These are phyloP conservation scores for Scheffersomyces amazonensis DNA, from an alignment of 805 yeast species.

Conservation along the genomic window DNA sequence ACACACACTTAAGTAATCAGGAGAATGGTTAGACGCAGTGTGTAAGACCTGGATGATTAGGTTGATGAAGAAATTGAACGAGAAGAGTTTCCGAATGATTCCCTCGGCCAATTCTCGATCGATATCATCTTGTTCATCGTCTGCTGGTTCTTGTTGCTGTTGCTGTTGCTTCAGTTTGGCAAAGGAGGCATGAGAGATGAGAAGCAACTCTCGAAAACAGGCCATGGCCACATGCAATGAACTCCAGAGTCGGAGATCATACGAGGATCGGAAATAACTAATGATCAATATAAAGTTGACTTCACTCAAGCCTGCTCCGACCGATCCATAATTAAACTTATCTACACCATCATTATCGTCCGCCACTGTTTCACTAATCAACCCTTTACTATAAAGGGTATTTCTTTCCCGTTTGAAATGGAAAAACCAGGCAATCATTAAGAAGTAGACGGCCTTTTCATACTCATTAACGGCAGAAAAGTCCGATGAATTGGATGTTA, in stretches of 20 bases:
- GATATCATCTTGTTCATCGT: slow-evolving; percentile 38
- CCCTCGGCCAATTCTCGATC: slow-evolving; percentile 50
- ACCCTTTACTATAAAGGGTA: neutral
- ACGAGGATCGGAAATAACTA: slow-evolving; percentile 42
- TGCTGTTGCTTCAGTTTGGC: slow-evolving; percentile 14
- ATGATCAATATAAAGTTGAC: slow-evolving; percentile 55
- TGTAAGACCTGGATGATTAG: slow-evolving; percentile 59
- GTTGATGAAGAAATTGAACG: slow-evolving; percentile 57
- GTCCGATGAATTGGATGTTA: slow-evolving; percentile 25
- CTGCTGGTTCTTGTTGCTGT: slow-evolving; percentile 34
- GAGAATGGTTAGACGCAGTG: slow-evolving; percentile 60
- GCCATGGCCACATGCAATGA: slow-evolving; percentile 69
- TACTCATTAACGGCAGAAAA: slow-evolving; percentile 28
- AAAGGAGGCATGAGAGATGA: slow-evolving; percentile 44
- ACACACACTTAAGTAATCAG: slow-evolving; percentile 56
- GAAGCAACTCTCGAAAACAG: slow-evolving; percentile 61
- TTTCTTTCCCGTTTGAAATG: slow-evolving; percentile 50
- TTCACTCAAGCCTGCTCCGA: slow-evolving; percentile 59
- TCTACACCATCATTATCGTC: slow-evolving; percentile 17
- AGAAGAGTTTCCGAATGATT: slow-evolving; percentile 66
- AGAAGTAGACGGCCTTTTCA: slow-evolving; percentile 48
- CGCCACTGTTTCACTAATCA: neutral
- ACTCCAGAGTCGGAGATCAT: slow-evolving; percentile 47
- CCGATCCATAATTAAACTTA: slow-evolving; percentile 36
- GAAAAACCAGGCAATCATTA: slow-evolving; percentile 72